Conservation (phyloP, 2,329 filamentous ascomycete species). For the Phialophora tarda region DNA sequence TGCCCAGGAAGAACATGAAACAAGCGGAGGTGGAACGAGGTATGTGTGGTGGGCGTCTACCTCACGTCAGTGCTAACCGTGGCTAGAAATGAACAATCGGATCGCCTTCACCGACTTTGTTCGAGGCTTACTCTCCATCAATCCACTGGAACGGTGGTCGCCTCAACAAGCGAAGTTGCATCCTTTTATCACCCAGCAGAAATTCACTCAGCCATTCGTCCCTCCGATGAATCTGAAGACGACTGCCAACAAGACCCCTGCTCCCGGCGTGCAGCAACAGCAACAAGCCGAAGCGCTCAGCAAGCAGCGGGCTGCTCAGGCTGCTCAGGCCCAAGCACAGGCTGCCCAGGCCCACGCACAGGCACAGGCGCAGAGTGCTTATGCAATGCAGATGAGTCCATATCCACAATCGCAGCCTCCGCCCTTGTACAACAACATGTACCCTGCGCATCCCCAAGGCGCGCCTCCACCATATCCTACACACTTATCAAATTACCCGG, state of each 20-base stretch:
- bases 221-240: slow-evolving; percentile 96
- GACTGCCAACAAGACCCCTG: slow-evolving; percentile 83
- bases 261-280: slow-evolving; percentile 92
- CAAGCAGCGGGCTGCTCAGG: slow-evolving; percentile 77
- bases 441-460: slow-evolving; percentile 68
- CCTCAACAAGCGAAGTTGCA: slow-evolving; percentile 97
- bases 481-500: slow-evolving; percentile 72
- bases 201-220: slow-evolving; percentile 94
- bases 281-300: slow-evolving; percentile 92
- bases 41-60: slow-evolving; percentile 52
- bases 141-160: slow-evolving; percentile 95
- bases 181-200: slow-evolving; percentile 97
- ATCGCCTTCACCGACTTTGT: slow-evolving; percentile 98
- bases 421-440: slow-evolving; percentile 81
- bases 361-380: slow-evolving; percentile 71
- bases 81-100: slow-evolving; percentile 93
- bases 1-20: slow-evolving; percentile 99
- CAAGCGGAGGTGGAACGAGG: slow-evolving; percentile 94
- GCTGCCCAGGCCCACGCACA: slow-evolving; percentile 61
- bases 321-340: slow-evolving; percentile 53
- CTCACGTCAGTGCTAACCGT: slow-evolving; percentile 35
- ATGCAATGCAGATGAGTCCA: slow-evolving; percentile 64
- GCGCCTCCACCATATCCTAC: slow-evolving; percentile 80
- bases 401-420: slow-evolving; percentile 60
- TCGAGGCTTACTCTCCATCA: slow-evolving; percentile 87